phyloP scores from a whole-genome alignment of 2,329 filamentous ascomycete genomes.

The Aspergillus thermomutatus region DNA sequence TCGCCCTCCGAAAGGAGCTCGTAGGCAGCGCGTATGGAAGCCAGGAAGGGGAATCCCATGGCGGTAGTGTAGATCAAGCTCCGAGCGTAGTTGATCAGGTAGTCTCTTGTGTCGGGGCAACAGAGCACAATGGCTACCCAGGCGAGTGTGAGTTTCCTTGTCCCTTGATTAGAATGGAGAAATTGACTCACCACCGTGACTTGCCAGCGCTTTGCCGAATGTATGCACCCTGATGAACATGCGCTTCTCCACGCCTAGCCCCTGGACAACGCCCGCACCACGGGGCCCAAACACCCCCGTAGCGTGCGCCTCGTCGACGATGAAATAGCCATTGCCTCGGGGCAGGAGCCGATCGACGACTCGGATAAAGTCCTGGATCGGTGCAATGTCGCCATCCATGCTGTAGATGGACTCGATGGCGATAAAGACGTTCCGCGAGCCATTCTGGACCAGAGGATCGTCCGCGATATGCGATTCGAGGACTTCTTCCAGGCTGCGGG shows the following conservation, averaged over 20 bases:
- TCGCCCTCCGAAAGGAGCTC: constrained; percentile 52
- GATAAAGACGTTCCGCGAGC: constrained; percentile 59
- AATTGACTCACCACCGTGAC: constrained; percentile 61
- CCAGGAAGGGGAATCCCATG: constrained; percentile 59
- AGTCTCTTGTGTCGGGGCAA: constrained; percentile 56
- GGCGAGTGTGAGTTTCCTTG: constrained; percentile 13
- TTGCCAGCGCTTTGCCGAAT: constrained; percentile 54
- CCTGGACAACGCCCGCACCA: constrained; percentile 50
- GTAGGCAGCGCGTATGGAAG: constrained; percentile 57
- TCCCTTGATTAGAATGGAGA: constrained; percentile 5
- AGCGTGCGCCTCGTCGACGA: constrained; percentile 57
- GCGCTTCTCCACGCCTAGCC: constrained; percentile 48
- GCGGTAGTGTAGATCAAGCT: constrained; percentile 72
- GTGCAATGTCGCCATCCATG: constrained; percentile 76
- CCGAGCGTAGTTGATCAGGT: constrained; percentile 73
- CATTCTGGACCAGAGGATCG: constrained; percentile 33
- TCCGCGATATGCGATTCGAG: constrained; percentile 29
- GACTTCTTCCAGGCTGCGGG: constrained; percentile 34
- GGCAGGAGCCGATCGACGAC: constrained; percentile 57
- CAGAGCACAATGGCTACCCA: constrained; percentile 60
- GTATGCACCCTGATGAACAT: constrained; percentile 52
- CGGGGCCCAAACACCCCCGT: constrained; percentile 50
- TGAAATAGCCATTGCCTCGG: constrained; percentile 52
- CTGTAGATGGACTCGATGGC: constrained; percentile 71
- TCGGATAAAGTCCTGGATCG: constrained; percentile 58